These are phyloP conservation scores for Colletotrichum musicola DNA, from an alignment of 2,329 filamentous ascomycete species.

Conservation along the genomic window DNA sequence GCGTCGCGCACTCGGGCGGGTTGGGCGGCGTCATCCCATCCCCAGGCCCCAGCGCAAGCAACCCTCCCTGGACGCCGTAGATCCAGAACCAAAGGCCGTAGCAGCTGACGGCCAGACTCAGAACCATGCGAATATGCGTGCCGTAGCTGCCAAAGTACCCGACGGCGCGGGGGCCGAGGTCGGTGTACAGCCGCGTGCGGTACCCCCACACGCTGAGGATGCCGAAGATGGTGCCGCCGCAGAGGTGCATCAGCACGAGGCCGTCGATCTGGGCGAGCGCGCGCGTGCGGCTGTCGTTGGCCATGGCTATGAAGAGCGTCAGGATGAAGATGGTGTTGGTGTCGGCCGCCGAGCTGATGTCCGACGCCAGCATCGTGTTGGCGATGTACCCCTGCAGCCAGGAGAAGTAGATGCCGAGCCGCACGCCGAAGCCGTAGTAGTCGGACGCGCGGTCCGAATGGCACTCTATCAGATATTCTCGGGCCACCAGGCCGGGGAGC, in stretches of 20 bases:
- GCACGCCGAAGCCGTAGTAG: slow-evolving; percentile 49
- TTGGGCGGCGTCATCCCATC: slow-evolving; percentile 40
- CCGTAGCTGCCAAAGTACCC: slow-evolving; percentile 43
- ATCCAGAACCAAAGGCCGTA: slow-evolving; percentile 47
- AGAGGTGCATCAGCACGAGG: slow-evolving; percentile 47
- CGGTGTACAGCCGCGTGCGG: slow-evolving; percentile 43
- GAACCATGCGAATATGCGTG: slow-evolving; percentile 42
- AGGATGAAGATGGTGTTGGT: slow-evolving; percentile 49
- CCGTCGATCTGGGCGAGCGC: slow-evolving; percentile 43
- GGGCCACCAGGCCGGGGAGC: neutral
- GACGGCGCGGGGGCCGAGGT: slow-evolving; percentile 40
- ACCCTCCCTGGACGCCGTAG: slow-evolving; percentile 40
- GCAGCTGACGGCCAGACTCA: slow-evolving; percentile 42
- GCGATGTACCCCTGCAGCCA: slow-evolving; percentile 46
- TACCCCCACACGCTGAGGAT: slow-evolving; percentile 46
- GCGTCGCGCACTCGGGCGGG: slow-evolving; percentile 33
- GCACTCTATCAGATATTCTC: slow-evolving; percentile 15
- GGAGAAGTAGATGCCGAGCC: slow-evolving; percentile 49
- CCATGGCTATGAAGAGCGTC: slow-evolving; percentile 45
- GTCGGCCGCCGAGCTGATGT: slow-evolving; percentile 42
- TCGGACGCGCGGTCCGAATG: slow-evolving; percentile 43
- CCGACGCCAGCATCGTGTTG: slow-evolving; percentile 44
- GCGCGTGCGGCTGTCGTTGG: slow-evolving; percentile 38
- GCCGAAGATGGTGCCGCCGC: slow-evolving; percentile 46
- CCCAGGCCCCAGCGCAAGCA: slow-evolving; percentile 26